Evolutionary conservation across 2,329 filamentous ascomycete species (phyloP), one percentile per base, ranked within the genome.

Genomic region (Neurospora crassa): DNA sequence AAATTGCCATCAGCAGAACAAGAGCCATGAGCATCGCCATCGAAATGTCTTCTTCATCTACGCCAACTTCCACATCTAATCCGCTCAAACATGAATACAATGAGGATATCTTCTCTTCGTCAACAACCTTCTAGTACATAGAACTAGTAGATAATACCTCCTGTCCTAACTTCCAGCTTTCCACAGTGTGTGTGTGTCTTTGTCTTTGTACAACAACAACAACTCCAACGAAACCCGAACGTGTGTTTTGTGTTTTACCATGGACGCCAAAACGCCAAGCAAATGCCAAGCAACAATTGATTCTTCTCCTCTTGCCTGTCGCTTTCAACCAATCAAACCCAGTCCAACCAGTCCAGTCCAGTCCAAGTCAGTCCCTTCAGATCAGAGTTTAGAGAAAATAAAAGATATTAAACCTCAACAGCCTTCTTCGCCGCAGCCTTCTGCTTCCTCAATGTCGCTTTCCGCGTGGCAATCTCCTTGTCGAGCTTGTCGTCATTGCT

Each of bases 381-480:
- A 63, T 63, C 24, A 47, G 42, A 45, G 43, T 47, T 20, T 2
- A 53, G 20, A 53, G 7, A 37, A 37, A 37, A 37, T 7, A 37
- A 37, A 53, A 29, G 12, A 29, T 29, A 63, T 63, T 71, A 76
- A 34, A 73, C 68, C n/a, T 76, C 76, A 43, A 70, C 76, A 69
- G 73, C 75, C 73, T 74, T 77, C 80, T 85, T 86, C 18, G 86
- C 87, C 67, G 82, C 82, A 72, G 83, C 83, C 84, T 89, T 89
- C 77, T 87, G 86, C 82, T 88, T 88, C 80, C 83, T 86, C 75
- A 89, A 77, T 76, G 83, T 85, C 14, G 84, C 79, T 82, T 89
- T 89, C 74, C 86, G 84, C 75, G 87, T 85, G n/a, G 86, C 81
- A 74, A 89, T 88, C 81, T 88, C 85, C 82, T 85, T 83, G 77